These are phyloP conservation scores for Pilatotrama ljubarskyi DNA, from an alignment of 768 basidiomycete genomes.

Conservation along the genomic window DNA sequence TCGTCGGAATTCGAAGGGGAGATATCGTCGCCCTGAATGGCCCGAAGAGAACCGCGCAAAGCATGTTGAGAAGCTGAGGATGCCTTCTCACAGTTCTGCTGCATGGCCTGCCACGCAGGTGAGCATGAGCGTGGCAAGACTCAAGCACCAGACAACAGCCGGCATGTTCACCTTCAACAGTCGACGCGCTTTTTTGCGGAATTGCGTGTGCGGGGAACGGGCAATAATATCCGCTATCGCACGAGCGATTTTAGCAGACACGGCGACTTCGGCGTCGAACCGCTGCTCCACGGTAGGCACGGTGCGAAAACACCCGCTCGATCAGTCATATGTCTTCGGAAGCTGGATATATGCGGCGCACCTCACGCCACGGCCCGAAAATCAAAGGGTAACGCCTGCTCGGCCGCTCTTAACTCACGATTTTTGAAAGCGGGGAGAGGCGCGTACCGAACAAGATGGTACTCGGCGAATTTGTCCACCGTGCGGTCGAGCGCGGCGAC, in stretches of 20 bases:
- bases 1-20: not conserved
- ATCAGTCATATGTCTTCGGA: conserved; percentile 1
- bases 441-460: conserved; percentile 59
- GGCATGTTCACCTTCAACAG: conserved; percentile 47
- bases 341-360: conserved; percentile 31
- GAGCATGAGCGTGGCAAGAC: not conserved
- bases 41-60: not conserved
- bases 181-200: conserved; percentile 44
- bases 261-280: conserved; percentile 52
- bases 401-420: not conserved
- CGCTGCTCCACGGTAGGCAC: conserved; percentile 42
- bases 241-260: conserved; percentile 48
- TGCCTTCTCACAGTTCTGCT: not conserved
- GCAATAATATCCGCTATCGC: conserved; percentile 52
- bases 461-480: conserved; percentile 52
- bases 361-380: conserved; percentile 70
- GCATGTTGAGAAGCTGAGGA: not conserved
- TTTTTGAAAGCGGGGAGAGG: not conserved
- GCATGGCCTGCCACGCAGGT: not conserved
- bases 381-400: conserved; percentile 74
- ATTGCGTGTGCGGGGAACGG: conserved; percentile 51
- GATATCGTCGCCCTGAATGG: not conserved
- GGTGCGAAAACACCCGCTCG: not conserved
- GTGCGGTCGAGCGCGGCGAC: conserved; percentile 52
- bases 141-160: not conserved